Evolutionary conservation across 2,329 filamentous ascomycete genomes (phyloP), one percentile per base, ranked within the genome.

Genomic region (Penicillium thymicola): DNA sequence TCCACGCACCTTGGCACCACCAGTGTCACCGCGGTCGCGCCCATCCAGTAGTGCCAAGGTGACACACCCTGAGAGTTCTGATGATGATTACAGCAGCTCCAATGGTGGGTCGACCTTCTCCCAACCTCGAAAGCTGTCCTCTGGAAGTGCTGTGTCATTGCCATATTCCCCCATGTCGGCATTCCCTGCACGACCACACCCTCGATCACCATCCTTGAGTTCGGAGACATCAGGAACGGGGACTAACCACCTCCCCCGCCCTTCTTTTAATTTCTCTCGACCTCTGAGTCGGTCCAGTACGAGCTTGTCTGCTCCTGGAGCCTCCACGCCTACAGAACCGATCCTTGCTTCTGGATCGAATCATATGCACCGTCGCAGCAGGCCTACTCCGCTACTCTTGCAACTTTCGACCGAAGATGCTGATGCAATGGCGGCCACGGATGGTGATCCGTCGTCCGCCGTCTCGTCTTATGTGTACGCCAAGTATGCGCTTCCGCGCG

Each of bases 261-360:
- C 91, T 0, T 85, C 89, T 0, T 93, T 95, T 76, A 97, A 99
- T 75, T 97, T 97, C 72, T 97, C 94, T 0, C 84, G 94, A 42
- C 94, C 94, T 0, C 76, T 96, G 59, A 97, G 93, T 72, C 69
- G 83, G 13, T 76, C 74, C 2, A 75, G 72, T 59, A 76, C 74
- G 10, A 75, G 63, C 51, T 61, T 75, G 7, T 75, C 74, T 2
- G 69, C 71, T 3, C 66, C 72, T 2, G 65, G 68, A n/a, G 61
- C 67, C 3, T 61, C 64, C 5, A 62, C 62, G 4, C 54, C 60
- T 5, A 59, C 66, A 1, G 79, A 54, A 67, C 69, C 61, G 67
- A 72, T 42, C 74, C 83, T 56, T 5, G 40, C 48, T 10, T 55
- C 59, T 23, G 53, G 51, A 14, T 54, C 64, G 18, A 55, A 64